Evolutionary conservation across 1,284 basidiomycete species (phyloP), one percentile per base, ranked within the genome.

Genomic region (Sporisorium reilianum): DNA sequence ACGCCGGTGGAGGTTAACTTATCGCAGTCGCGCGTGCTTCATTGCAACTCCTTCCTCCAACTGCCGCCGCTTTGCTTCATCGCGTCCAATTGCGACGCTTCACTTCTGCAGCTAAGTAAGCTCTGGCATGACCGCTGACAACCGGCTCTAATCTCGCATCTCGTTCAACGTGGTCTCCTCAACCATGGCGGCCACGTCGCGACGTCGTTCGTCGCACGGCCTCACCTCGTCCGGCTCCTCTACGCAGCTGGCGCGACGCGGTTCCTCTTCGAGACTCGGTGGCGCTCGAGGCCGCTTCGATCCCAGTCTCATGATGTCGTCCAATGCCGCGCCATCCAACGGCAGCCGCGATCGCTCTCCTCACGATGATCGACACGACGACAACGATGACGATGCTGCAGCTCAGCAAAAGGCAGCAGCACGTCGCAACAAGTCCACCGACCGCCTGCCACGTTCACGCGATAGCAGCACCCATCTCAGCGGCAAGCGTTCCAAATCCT

Each of bases 221-320:
- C 53, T 75, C 32, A 63, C 55, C 20, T 70, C 72, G 36, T 75
- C 72, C n/a, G 66, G 72, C 42, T 75, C 66, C n/a, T 69, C 66
- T 6, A 69, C 72, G 16, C 72, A 69, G 55, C 63, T 75, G n/a
- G 57, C 71, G 22, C 61, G 71, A 32, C 63, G 65, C 44, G 65
- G 65, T 32, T 74, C 71, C n/a, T 74, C 71, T 18, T 61, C 61
- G 14, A 53, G 65, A 25, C 55, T 63, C 5, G 65, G 65, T n/a
- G 65, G 65, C 4, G 48, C 54, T 28, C 71, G 71, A 10, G 71
- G 71, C 10, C 67, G 75, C n/a, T 69, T 78, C 55, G 76, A 78
- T 57, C 65, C 76, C 12, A 67, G 65, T 42, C 59, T 78, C 34
- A 74, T 75, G 74, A 78, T 78, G 76, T 78, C 76, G 3, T 64